Evolutionary conservation across 768 basidiomycete species (phyloP).

Genomic region (Mycena epipterygia): DNA sequence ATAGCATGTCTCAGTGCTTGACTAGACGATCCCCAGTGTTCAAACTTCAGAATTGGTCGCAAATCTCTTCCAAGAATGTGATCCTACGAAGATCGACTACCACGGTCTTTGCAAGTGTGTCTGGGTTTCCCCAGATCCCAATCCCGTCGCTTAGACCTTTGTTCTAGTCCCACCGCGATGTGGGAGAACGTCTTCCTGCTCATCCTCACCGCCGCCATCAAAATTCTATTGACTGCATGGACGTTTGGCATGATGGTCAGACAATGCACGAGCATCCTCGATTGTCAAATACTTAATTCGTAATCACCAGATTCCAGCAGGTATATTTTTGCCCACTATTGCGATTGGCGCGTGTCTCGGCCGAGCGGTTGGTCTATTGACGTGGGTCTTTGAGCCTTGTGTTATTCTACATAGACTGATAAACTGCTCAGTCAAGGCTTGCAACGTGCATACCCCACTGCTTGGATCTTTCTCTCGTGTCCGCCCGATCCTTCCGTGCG

Average conservation of each 20-base stretch:
- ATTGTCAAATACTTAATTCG: not conserved
- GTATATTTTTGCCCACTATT: slow-evolving; percentile 83
- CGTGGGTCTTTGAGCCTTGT: slow-evolving; percentile 55
- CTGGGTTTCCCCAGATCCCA: not conserved
- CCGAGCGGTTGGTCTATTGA: slow-evolving; percentile 76
- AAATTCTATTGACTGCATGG: slow-evolving; percentile 77
- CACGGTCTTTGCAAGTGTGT: slow-evolving; percentile 87
- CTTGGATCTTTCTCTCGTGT: slow-evolving; percentile 80
- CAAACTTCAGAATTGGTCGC: slow-evolving; percentile 87
- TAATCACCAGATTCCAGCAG: slow-evolving; percentile 72
- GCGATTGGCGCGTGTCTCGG: slow-evolving; percentile 82
- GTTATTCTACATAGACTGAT: not conserved
- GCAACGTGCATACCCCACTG: slow-evolving; percentile 73
- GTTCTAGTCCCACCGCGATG: slow-evolving; percentile 69
- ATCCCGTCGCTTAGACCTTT: slow-evolving; percentile 7
- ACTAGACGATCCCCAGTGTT: slow-evolving; percentile 55
- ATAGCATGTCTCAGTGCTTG: not conserved
- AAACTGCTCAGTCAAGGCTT: slow-evolving; percentile 68
- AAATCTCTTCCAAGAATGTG: slow-evolving; percentile 88
- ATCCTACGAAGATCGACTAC: slow-evolving; percentile 72
- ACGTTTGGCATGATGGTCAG: slow-evolving; percentile 85
- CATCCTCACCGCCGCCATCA: slow-evolving; percentile 70
- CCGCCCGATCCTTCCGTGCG: slow-evolving; percentile 77
- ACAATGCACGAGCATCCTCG: not conserved
- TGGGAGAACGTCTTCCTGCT: slow-evolving; percentile 79